Evolutionary conservation across 805 yeast species (phyloP), one percentile per base, ranked within the genome.

Genomic region (Kluyveromyces starmeri): DNA sequence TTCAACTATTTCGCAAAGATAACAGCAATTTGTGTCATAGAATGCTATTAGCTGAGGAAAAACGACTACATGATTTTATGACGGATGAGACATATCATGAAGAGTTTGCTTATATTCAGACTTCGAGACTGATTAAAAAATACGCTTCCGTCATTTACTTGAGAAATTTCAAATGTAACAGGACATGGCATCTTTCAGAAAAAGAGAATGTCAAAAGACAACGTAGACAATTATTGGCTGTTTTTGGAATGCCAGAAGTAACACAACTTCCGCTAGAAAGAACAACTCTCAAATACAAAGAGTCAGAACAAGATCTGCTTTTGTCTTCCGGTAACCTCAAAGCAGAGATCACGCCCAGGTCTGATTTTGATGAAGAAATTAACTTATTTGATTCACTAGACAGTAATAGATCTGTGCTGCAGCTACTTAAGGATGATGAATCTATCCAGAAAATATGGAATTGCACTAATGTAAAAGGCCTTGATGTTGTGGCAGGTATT

Each of bases 401-500:
- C 51, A 75, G 74, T 46, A 83, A 84, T 51, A 60, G 94, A 36
- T 80, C 78, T 47, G 79, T 85, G 1, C 58, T 84, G 14, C 67
- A 88, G 38, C 71, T 83, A 45, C 59, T 85, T 36, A 75, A 62
- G 44, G 68, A 73, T 34, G 82, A 82, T 11, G 96, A 85, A 51
- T 68, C 68, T 29, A 82, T 86, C 16, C 68, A 63, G n/a, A 72
- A 73, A 10, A 58, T 85, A 12, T 78, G 83, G 78, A 85, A 85
- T 51, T 75, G 82, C 1, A 74, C 88, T 36, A 74, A 76, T 32
- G 72, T 86, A 14, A 60, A 78, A 38, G 95, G 95, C 0, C 59
- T 85, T n/a, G 83, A 77, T 20, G 75, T 86, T 2, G 62, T 70
- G 12, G 94, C 84, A 48, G 83, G 89, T 11, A 65, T 85, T 24